These are phyloP conservation scores for Onygenales sp. DNA, from an alignment of 2,329 filamentous ascomycete species.

Conservation along the genomic window DNA sequence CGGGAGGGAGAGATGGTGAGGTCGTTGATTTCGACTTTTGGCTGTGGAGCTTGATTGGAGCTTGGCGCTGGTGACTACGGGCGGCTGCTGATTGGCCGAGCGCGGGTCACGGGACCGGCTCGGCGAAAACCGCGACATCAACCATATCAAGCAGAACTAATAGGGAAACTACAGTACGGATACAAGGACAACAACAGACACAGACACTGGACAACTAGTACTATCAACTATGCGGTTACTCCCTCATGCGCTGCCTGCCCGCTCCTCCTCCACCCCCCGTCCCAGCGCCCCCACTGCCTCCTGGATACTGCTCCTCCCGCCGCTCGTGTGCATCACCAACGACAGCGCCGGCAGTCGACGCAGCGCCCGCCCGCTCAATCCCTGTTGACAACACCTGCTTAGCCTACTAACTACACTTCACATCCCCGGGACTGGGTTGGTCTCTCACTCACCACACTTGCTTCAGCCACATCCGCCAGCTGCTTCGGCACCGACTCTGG, in stretches of 20 bases:
- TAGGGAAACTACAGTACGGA: not conserved
- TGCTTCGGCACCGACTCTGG: conserved; percentile 18
- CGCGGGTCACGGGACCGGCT: conserved; percentile 6
- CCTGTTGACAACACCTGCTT: conserved; percentile 12
- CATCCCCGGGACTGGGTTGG: conserved; percentile 6
- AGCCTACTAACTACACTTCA: not conserved
- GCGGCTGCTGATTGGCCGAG: conserved; percentile 7
- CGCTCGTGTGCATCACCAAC: conserved; percentile 30
- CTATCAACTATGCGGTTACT: conserved; percentile 6
- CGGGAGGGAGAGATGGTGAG: not conserved
- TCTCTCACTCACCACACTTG: conserved; percentile 18
- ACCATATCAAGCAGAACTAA: not conserved
- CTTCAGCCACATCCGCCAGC: conserved; percentile 19
- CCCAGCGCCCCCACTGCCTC: conserved; percentile 30
- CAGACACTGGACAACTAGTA: not conserved
- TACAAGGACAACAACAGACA: not conserved
- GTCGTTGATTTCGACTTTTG: conserved; percentile 2
- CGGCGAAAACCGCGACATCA: conserved; percentile 4
- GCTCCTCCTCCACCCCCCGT: conserved; percentile 26
- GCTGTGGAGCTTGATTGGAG: conserved; percentile 7
- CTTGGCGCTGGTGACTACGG: conserved; percentile 5
- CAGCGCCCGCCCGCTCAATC: conserved; percentile 34
- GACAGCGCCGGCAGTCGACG: conserved; percentile 33
- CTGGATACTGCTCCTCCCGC: conserved; percentile 23
- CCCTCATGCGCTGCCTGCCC: conserved; percentile 5